Conservation (phyloP, 2,329 filamentous ascomycete genomes). For the Aspergillus pseudoterreus region DNA sequence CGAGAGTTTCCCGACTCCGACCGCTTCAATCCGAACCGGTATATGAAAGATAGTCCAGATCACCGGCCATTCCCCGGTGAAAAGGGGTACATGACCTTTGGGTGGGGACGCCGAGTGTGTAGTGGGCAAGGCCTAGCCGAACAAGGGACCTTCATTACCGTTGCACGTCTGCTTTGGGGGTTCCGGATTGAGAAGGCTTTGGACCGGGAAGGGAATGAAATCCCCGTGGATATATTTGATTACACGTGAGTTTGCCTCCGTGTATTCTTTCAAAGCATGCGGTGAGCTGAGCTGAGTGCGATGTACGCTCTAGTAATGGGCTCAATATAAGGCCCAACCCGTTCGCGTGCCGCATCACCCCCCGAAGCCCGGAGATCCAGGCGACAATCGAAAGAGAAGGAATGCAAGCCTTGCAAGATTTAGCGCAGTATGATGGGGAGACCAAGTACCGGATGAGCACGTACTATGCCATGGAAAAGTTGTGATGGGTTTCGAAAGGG, state of each 20-base stretch:
- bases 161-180: no score
- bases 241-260: background rate
- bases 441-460: background rate
- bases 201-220: background rate
- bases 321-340: background rate
- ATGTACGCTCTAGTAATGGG: background rate
- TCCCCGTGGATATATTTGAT: background rate
- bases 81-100: no score
- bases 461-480: no score
- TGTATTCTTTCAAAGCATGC: background rate
- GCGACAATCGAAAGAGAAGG: background rate
- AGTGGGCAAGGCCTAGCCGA: no score
- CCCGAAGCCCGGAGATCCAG: background rate
- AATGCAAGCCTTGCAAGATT: background rate
- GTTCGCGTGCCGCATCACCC: background rate
- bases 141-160: no score
- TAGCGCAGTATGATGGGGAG: background rate
- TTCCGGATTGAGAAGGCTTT: no score
- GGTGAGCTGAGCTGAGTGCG: background rate
- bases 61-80: no score
- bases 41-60: no score
- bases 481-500: no score
- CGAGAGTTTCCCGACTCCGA: no score
- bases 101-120: no score
- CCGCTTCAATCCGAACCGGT: no score